These are phyloP conservation scores for Epichloe festucae DNA, from an alignment of 2,329 filamentous ascomycete species.

Conservation along the genomic window DNA sequence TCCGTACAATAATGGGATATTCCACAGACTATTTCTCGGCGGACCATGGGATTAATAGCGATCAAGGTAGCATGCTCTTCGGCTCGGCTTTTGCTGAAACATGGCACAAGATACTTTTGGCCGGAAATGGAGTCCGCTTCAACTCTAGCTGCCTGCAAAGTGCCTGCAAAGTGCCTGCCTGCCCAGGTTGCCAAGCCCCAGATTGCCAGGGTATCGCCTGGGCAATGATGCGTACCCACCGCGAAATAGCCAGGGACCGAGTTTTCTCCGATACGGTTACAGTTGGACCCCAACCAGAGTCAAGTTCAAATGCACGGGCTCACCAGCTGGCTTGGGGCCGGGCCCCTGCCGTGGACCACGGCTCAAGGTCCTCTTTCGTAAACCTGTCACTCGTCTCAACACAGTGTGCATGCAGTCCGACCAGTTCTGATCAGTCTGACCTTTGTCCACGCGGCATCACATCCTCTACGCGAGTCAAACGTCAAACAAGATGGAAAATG, in stretches of 20 bases:
- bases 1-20: too few species aligned
- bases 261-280: not conserved
- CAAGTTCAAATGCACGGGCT: not conserved
- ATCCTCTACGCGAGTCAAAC: not conserved
- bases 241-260: not conserved
- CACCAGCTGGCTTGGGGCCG: not conserved
- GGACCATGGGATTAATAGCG: too few species aligned
- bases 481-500: slow-evolving; percentile 1
- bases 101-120: not conserved
- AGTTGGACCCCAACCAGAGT: not conserved
- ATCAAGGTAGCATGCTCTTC: not conserved
- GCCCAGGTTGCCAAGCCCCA: too few species aligned
- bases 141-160: too few species aligned
- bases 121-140: not conserved
- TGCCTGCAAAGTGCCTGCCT: too few species aligned
- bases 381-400: not conserved
- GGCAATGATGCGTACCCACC: too few species aligned
- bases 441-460: not conserved
- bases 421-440: not conserved
- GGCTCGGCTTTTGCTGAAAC: too few species aligned
- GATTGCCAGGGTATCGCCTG: too few species aligned
- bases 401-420: not conserved
- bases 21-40: too few species aligned
- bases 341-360: not conserved
- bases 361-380: not conserved